Base-by-base conservation (phyloP, 176 grass and related monocot genomes). In the Oropetium thomaeum region DNA sequence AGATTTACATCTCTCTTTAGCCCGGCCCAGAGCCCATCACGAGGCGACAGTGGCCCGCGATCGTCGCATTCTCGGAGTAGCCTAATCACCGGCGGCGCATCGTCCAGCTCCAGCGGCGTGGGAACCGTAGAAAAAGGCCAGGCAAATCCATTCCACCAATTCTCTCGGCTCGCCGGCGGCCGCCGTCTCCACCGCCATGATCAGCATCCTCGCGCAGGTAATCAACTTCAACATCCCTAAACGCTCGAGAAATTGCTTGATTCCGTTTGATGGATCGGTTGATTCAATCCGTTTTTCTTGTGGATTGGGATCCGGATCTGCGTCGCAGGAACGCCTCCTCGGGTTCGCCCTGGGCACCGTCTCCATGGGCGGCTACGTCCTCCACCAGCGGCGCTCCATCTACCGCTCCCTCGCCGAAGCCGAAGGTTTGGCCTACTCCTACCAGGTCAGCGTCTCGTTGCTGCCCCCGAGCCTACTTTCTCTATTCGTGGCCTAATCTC, bases 131-230 rank as follows among this genome's bases (percentile, higher is more conserved):
- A 76, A 20, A 31, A 61, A 42, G 23, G 58, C 39, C 23, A 51
- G 72, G 27, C 17, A 71, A 44, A 79, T 27, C 13, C 45, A 35
- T 17, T 4, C 54, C 6, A 35, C 13, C 19, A 40, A 42, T 75
- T 39, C 69, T 83, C 54, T 19, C 41, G 51, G 67, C 61, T 68
- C 70, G 69, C 80, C 80, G 80, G 62, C 80, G 70, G 62, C 72
- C 65, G 48, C 57, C 77, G 37, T 71, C 71, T 41, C 65, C 78
- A 32, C 30, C 38, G 62, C 86, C 54, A 88, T 88, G 86, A 84
- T 84, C 80, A 88, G 86, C 75, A 88, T 88, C 70, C 81, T 88
- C 63, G 81, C 75, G 44, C 86, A 88, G 86, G 86, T 88, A 70
- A 62, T 9, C 71, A 1, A 22, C 28, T 16, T 19, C 13, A 2